Conservation (phyloP, 192 early-diverging fungal genomes). For the Coemansia sp. region DNA sequence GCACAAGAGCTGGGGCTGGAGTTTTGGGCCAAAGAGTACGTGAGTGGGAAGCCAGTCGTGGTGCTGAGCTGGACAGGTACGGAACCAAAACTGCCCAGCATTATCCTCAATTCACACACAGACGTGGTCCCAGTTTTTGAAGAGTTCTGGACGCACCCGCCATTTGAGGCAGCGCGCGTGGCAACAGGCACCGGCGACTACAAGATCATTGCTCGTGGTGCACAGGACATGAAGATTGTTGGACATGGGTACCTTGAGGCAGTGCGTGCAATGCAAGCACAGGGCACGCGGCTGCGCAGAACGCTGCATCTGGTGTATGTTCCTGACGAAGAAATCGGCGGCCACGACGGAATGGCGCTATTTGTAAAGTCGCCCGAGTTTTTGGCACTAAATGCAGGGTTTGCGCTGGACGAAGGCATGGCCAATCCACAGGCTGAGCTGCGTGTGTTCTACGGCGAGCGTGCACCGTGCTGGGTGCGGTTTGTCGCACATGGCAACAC, state of each 20-base stretch:
- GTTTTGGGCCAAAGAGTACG: conserved; percentile 54
- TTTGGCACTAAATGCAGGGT: conserved; percentile 70
- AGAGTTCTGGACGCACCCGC: conserved; percentile 72
- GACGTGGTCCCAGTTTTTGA: conserved; percentile 88
- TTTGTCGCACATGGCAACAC: conserved; percentile 69
- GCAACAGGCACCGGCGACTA: conserved; percentile 60
- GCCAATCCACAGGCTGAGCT: conserved; percentile 64
- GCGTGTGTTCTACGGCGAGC: conserved; percentile 84
- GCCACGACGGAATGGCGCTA: conserved; percentile 72
- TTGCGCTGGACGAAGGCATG: conserved; percentile 85
- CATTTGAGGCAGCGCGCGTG: conserved; percentile 68
- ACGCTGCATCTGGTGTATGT: conserved; percentile 79
- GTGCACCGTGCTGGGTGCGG: conserved; percentile 81
- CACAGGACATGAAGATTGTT: conserved; percentile 94
- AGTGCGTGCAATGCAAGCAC: conserved; percentile 61
- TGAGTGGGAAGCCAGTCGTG: conserved; percentile 69
- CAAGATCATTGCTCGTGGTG: conserved; percentile 77
- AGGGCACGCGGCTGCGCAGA: conserved; percentile 59
- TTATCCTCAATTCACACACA: conserved; percentile 84
- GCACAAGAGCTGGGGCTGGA: conserved; percentile 70
- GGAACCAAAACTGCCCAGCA: conserved; percentile 56
- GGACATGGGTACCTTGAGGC: conserved; percentile 82
- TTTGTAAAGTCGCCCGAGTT: conserved; percentile 72
- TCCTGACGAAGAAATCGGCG: conserved; percentile 86
- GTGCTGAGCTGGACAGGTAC: conserved; percentile 69